Percentiles rank a stretch among this genome's conserved stretches.
These are phyloP conservation scores for Paraphoma sp. DNA, from an alignment of 2,329 filamentous ascomycete genomes.

Conservation along the genomic window DNA sequence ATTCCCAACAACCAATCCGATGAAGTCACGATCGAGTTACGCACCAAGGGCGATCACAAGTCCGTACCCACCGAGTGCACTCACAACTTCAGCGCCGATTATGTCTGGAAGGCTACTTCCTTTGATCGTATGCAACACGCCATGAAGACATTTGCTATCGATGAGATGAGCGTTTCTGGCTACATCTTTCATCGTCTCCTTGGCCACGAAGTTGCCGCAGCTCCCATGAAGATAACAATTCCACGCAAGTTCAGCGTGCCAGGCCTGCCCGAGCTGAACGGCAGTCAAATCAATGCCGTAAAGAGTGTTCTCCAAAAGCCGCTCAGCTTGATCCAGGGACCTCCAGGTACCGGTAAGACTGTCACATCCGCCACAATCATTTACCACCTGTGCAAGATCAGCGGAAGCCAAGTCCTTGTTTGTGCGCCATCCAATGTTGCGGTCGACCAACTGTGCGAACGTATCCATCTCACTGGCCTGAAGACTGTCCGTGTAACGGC, in stretches of 20 bases:
- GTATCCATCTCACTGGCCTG: constrained; percentile 90
- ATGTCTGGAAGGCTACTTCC: constrained; percentile 99
- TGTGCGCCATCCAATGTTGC: constrained; percentile 98
- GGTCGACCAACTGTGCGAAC: constrained; percentile 96
- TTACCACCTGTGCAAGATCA: constrained; percentile 95
- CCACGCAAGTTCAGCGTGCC: constrained; percentile 97
- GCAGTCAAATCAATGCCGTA: constrained; percentile 94
- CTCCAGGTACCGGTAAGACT: constrained; percentile 96
- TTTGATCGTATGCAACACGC: constrained; percentile 99
- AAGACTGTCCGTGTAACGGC: constrained; percentile 98
- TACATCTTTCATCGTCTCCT: constrained; percentile 98
- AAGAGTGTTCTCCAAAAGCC: constrained; percentile 94
- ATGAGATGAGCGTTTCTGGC: constrained; percentile 97
- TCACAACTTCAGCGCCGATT: constrained; percentile 97
- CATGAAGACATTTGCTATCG: constrained; percentile 98
- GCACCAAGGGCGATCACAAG: constrained; percentile 94
- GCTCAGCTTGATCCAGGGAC: constrained; percentile 93
- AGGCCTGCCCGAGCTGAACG: constrained; percentile 90
- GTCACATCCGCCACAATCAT: constrained; percentile 99
- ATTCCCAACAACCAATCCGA: constrained; percentile 99
- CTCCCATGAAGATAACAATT: constrained; percentile 93
- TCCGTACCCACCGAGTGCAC: constrained; percentile 94
- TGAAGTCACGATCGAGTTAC: constrained; percentile 92
- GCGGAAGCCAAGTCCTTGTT: constrained; percentile 91
- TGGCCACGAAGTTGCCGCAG: constrained; percentile 91